phyloP scores from a whole-genome alignment of 257 asterid genomes.

The Nicotiana attenuata region DNA sequence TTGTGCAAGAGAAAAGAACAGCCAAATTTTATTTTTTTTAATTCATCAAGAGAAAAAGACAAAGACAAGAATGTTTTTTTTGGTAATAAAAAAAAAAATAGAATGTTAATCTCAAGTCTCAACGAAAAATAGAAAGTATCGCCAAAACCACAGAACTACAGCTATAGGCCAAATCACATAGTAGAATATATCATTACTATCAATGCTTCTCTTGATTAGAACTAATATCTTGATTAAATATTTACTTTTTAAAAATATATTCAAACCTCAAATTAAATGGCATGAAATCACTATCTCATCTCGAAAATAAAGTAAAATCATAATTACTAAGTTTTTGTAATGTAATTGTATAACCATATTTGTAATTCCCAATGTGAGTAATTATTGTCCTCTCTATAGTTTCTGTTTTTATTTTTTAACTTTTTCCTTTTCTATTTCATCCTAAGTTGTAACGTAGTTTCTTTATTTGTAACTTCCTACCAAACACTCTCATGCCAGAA shows the following conservation, averaged over 20 bases:
- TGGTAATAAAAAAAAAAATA: too few relatives aligned
- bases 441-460: background rate
- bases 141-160: background rate
- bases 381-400: background rate
- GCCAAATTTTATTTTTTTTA: too few relatives aligned
- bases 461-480: constrained; percentile 2
- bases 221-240: background rate
- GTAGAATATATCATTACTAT: background rate
- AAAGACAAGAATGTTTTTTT: too few relatives aligned
- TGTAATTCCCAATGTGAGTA: background rate
- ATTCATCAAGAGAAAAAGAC: background rate
- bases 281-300: background rate
- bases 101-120: background rate
- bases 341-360: background rate
- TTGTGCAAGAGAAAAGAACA: background rate
- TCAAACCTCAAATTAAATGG: background rate
- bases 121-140: background rate
- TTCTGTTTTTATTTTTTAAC: background rate
- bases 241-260: background rate
- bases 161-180: background rate
- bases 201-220: background rate
- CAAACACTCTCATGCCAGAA: background rate
- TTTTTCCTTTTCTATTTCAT: background rate
- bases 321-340: background rate
- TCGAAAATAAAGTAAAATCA: background rate